Evolutionary conservation across 163 green algal genomes (phyloP).

Genomic region (Picocystis sp.): DNA sequence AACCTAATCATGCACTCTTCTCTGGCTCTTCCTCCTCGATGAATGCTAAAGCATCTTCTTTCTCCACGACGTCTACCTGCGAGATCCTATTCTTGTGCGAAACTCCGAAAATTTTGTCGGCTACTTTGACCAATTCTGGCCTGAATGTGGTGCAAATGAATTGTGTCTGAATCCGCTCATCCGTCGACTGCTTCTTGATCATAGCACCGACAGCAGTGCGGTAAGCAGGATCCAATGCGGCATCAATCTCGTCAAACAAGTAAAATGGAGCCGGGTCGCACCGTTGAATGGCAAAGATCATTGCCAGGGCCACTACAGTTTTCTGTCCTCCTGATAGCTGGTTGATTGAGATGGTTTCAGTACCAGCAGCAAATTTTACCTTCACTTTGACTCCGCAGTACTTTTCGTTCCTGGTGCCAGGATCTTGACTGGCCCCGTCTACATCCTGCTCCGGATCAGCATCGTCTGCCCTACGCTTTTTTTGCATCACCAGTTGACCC

Average conservation of each 20-base stretch:
- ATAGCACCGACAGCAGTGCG: slow-evolving; percentile 49
- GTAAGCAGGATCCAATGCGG: slow-evolving; percentile 84
- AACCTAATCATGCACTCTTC: too few species aligned
- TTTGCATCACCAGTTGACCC: slow-evolving; percentile 82
- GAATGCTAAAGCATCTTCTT: slow-evolving; percentile 63
- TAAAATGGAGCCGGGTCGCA: slow-evolving; percentile 63
- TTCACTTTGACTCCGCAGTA: slow-evolving; percentile 82
- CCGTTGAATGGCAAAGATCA: slow-evolving; percentile 96
- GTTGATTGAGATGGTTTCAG: slow-evolving; percentile 72
- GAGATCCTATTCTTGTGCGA: slow-evolving; percentile 66
- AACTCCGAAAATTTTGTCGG: slow-evolving; percentile 76
- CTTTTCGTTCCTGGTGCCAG: slow-evolving; percentile 34
- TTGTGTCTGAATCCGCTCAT: slow-evolving; percentile 54
- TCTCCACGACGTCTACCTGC: slow-evolving; percentile 26
- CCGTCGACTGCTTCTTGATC: slow-evolving; percentile 54
- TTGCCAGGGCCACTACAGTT: slow-evolving; percentile 83
- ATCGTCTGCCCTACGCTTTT: slow-evolving; percentile 10
- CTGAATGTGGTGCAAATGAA: slow-evolving; percentile 98
- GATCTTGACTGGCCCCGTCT: slow-evolving; percentile 4
- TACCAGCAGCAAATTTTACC: slow-evolving; percentile 44
- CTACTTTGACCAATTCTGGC: slow-evolving; percentile 51
- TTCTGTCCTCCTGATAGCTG: slow-evolving; percentile 91
- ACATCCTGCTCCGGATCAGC: slow-evolving; percentile 27
- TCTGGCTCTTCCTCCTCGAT: slow-evolving; percentile 38
- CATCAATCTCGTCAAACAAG: slow-evolving; percentile 98